Conservation (phyloP, 78 protist species). For the Dictyostelium intermedium region DNA sequence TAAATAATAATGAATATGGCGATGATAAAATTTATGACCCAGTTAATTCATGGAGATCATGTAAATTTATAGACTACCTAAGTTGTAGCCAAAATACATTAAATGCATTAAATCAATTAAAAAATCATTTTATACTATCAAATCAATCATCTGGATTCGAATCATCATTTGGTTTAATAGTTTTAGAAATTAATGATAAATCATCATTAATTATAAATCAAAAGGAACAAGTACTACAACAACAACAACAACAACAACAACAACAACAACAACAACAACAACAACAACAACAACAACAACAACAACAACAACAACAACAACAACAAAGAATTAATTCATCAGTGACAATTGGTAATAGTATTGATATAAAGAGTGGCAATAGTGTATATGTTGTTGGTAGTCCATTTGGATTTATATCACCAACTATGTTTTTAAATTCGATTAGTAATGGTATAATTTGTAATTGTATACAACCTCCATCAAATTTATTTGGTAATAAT, state of each 20-base stretch:
- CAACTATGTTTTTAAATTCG: constrained; percentile 66
- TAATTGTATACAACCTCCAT: constrained; percentile 8
- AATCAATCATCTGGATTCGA: neutral
- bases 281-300: neutral
- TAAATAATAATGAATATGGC: neutral
- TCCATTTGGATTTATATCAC: constrained; percentile 74
- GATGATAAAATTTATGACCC: constrained; percentile 57
- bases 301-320: neutral
- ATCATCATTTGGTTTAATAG: constrained; percentile 27
- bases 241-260: neutral
- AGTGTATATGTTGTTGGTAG: constrained; percentile 32
- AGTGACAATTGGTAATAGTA: constrained; percentile 21
- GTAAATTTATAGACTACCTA: constrained; percentile 12
- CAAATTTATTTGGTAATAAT: too few species aligned
- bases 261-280: neutral
- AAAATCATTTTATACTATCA: constrained; percentile 19
- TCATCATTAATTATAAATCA: neutral
- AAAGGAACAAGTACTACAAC: neutral
- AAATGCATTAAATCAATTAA: neutral
- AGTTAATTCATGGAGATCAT: constrained; percentile 33
- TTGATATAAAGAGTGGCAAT: constrained; percentile 6
- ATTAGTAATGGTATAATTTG: constrained; percentile 51
- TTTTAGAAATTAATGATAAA: neutral
- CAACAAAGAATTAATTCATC: neutral
- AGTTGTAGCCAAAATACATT: neutral